Conservation (phyloP, 1,284 basidiomycete species). For the Ustilago sp. region DNA sequence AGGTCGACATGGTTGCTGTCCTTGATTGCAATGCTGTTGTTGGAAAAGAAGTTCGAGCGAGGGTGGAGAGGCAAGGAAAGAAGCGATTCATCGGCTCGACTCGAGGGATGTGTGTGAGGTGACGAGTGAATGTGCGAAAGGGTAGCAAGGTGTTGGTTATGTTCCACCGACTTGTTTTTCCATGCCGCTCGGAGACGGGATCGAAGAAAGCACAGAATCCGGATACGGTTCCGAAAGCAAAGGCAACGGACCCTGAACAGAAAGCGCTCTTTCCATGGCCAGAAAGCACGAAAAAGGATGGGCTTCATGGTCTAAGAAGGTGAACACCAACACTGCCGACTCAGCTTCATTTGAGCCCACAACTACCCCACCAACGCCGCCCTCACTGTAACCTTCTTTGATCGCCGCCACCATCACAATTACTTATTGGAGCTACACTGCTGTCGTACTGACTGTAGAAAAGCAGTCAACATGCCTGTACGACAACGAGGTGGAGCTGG, state of each 20-base stretch:
- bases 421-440: background rate
- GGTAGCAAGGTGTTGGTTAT: too few species aligned
- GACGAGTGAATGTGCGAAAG: too few species aligned
- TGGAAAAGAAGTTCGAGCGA: constrained; percentile 4
- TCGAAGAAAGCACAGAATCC: too few species aligned
- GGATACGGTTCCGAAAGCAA: too few species aligned
- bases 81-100: constrained; percentile 9
- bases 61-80: constrained; percentile 2
- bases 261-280: too few species aligned
- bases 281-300: too few species aligned
- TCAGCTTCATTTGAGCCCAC: too few species aligned
- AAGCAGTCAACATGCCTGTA: constrained; percentile 19
- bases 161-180: too few species aligned
- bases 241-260: too few species aligned
- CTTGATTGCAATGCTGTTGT: constrained; percentile 1
- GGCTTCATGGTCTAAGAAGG: background rate
- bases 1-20: constrained; percentile 30
- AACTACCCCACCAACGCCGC: background rate
- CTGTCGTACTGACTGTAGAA: background rate
- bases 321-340: background rate
- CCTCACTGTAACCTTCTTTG: background rate
- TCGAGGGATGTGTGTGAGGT: background rate
- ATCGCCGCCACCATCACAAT: background rate
- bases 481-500: constrained; percentile 6
- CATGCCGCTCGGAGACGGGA: too few species aligned